Base-by-base conservation (phyloP, 129 eudicot species). In the Tanacetum coccineum region DNA sequence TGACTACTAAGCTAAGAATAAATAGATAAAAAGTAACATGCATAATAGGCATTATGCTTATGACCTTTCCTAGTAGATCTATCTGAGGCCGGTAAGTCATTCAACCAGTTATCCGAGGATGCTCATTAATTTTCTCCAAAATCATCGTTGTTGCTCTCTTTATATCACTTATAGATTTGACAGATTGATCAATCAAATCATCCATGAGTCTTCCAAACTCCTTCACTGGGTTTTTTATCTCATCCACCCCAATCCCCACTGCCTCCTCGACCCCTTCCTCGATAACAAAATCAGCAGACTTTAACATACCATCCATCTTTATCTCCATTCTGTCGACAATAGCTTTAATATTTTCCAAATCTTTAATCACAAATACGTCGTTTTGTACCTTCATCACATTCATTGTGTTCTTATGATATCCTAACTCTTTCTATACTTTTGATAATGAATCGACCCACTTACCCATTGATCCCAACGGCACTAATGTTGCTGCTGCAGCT, bases 401-500 rank as follows among this genome's bases (percentile, higher is more conserved):
- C 6, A 3, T 51, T 19, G 15, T 51, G 4, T 51, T 19, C 56
- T 19, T 51, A 6, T 51, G 56, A 51, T 15, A 17, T 51, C 4
- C 13, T 0, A 13, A 51, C 19, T 51, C 18, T 4, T 14, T 13
- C 18, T 51, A 15, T 51, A 51, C 19, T 51, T n/a, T 18, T 51
- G 14, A 51, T 18, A 51, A 2, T 2, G 56, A 51, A 51, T 51
- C 15, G 15, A 51, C 56, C 56, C 56, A 51, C 20, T 51, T 14
- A 6, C 56, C 19, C 56, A 51, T 51, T 19, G 56, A 51, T 19
- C 56, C 56, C 7, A 54, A 8, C 7, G 91, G 68, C 15, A 84
- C 91, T 2, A 22, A 2, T 1, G 87, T 84, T 1, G 87, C 87
- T 15, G 87, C 84, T 59, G 80, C 22, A 0, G 91, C 87, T 0